These are phyloP conservation scores for Ogataea allantospora DNA, from an alignment of 805 yeast species.

Conservation along the genomic window DNA sequence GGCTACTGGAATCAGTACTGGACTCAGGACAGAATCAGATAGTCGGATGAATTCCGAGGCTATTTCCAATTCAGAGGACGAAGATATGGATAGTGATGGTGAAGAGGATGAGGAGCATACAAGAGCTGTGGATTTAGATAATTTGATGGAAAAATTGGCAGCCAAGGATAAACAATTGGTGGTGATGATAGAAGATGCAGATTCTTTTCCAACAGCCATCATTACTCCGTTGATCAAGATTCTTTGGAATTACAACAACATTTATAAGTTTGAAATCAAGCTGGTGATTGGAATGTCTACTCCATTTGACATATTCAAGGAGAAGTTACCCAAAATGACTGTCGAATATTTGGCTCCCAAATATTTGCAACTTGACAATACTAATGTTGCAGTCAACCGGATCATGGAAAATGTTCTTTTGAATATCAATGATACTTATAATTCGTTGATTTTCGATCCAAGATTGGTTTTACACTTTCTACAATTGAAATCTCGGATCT, in stretches of 20 bases:
- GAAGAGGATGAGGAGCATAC: conserved; percentile 17
- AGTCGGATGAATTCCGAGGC: conserved; percentile 8
- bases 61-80: conserved; percentile 11
- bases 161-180: conserved; percentile 18
- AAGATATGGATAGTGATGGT: conserved; percentile 5
- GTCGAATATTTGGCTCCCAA: conserved; percentile 25
- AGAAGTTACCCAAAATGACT: conserved; percentile 30
- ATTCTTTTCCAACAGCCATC: conserved; percentile 30
- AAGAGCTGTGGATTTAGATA: conserved; percentile 10
- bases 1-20: conserved; percentile 26
- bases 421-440: conserved; percentile 31
- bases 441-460: conserved; percentile 35
- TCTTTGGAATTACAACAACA: conserved; percentile 24
- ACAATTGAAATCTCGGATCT: conserved; percentile 24
- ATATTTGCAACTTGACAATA: conserved; percentile 32
- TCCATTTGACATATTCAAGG: conserved; percentile 35
- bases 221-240: conserved; percentile 26
- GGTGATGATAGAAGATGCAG: conserved; percentile 37
- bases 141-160: conserved; percentile 18
- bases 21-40: conserved; percentile 6
- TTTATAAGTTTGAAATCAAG: conserved; percentile 16
- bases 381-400: conserved; percentile 30
- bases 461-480: conserved; percentile 29
- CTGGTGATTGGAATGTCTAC: conserved; percentile 35
- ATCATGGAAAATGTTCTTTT: conserved; percentile 34